Conservation (phyloP, 331 rosid species). For the Ulmus americana region DNA sequence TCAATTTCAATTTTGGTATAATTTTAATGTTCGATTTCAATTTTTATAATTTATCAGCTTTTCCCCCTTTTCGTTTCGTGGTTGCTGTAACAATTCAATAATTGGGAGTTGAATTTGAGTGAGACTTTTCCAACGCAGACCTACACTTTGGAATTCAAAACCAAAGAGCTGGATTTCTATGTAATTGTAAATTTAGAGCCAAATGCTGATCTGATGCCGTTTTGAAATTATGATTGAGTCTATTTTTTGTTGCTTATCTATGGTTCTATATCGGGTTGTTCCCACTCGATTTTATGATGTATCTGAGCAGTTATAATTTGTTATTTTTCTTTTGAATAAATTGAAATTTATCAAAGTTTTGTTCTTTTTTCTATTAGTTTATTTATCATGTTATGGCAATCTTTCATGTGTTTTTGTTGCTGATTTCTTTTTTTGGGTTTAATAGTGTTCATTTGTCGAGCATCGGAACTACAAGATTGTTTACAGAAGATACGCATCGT, state of each 20-base stretch:
- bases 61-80: too few relatives aligned
- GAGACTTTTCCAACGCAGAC: not conserved
- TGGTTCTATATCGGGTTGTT: not conserved
- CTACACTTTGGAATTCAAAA: not conserved
- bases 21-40: not conserved
- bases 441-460: constrained; percentile 96
- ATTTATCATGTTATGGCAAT: not conserved
- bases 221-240: not conserved
- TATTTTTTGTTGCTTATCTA: not conserved
- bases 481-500: constrained; percentile 88
- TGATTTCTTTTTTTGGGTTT: constrained; percentile 24
- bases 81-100: too few relatives aligned
- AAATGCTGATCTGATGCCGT: not conserved
- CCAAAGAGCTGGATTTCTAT: not conserved
- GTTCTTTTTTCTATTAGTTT: not conserved
- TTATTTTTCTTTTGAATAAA: not conserved
- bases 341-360: not conserved
- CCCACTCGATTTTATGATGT: not conserved
- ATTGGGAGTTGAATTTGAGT: not conserved
- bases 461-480: constrained; percentile 95
- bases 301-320: not conserved
- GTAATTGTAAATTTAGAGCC: not conserved
- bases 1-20: not conserved
- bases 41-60: too few relatives aligned
- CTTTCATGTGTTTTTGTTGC: constrained; percentile 14